Conservation (phyloP, 2,329 filamentous ascomycete species). For the Pseudogymnoascus sp. region DNA sequence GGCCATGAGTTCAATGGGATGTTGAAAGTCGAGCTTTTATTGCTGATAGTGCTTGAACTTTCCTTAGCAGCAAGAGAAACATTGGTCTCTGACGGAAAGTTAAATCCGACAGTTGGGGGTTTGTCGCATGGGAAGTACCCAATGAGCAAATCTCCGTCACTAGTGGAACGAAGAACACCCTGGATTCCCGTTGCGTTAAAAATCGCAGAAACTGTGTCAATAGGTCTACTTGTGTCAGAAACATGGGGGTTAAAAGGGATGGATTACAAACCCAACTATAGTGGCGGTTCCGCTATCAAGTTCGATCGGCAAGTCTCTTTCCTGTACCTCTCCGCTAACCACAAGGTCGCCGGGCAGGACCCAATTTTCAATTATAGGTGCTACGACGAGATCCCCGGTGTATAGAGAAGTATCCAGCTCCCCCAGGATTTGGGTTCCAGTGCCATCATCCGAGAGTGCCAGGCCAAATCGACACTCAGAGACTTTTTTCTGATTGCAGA, state of each 20-base stretch:
- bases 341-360: neutral
- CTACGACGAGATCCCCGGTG: neutral
- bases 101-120: slow-evolving; percentile 11
- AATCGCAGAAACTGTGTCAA: neutral
- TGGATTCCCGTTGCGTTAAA: neutral
- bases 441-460: neutral
- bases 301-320: neutral
- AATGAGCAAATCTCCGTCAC: neutral
- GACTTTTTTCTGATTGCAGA: neutral
- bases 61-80: neutral
- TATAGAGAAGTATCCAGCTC: neutral
- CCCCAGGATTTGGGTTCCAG: neutral
- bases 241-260: neutral
- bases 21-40: neutral
- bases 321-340: neutral
- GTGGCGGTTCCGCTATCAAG: neutral
- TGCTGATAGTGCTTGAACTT: neutral
- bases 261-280: neutral
- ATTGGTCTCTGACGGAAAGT: slow-evolving; percentile 11
- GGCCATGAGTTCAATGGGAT: neutral
- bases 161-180: neutral
- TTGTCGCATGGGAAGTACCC: slow-evolving; percentile 13
- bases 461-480: neutral
- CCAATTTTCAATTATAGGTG: neutral
- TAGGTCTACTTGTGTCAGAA: neutral